Conservation (phyloP, 129 eudicot genomes). For the Centella asiatica region DNA sequence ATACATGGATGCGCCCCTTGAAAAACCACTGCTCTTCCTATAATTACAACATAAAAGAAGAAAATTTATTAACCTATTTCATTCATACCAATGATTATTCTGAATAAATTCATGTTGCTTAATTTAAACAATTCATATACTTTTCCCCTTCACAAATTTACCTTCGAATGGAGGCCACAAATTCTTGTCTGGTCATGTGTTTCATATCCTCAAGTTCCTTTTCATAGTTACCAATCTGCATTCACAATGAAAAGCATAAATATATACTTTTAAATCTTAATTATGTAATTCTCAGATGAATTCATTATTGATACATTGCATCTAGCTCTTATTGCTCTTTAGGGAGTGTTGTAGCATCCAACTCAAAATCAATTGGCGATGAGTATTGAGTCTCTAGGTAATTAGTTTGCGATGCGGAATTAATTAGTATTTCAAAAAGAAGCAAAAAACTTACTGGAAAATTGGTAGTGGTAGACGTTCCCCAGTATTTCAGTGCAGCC, state of each 20-base stretch:
- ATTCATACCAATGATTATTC: conserved; percentile 3
- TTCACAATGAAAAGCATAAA: not conserved
- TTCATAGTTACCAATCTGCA: conserved; percentile 87
- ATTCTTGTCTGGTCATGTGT: conserved; percentile 96
- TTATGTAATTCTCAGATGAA: not conserved
- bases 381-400: no score
- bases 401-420: no score
- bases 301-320: no score
- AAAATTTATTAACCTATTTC: not conserved
- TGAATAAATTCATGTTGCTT: no score
- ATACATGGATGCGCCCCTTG: conserved; percentile 97
- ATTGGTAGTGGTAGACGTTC: conserved; percentile 95
- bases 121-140: no score
- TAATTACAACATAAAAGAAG: not conserved
- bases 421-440: no score
- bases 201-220: conserved; percentile 97
- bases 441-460: conserved; percentile 53
- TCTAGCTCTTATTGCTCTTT: no score
- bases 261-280: not conserved
- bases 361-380: no score
- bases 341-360: no score
- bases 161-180: conserved; percentile 96
- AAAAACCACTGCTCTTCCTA: conserved; percentile 99
- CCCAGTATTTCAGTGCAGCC: conserved; percentile 98
- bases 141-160: not conserved